Conservation (phyloP, 1,139 yeast genomes). For the Scheffersomyces quercinus region DNA sequence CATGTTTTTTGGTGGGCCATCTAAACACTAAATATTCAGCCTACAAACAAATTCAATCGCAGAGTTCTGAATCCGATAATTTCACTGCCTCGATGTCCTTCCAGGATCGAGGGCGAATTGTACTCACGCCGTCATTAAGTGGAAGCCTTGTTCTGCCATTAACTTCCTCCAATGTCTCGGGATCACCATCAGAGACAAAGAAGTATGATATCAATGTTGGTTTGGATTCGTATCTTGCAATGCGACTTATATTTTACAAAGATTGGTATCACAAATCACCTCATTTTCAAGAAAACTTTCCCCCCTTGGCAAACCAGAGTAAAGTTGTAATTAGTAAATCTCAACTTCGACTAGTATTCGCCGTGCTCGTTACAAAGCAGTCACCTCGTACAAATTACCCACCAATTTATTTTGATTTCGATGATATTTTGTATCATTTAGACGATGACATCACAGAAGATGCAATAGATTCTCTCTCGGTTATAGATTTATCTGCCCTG, state of each 20-base stretch:
- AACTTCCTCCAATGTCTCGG: slow-evolving; percentile 1
- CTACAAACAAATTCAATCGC: background rate
- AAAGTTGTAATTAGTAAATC: slow-evolving; percentile 7
- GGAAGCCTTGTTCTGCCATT: slow-evolving; percentile 2
- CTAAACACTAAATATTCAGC: slow-evolving; percentile 27
- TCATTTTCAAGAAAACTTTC: slow-evolving; percentile 15
- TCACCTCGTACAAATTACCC: slow-evolving; percentile 9
- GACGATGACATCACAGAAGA: slow-evolving; percentile 2
- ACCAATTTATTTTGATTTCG: slow-evolving; percentile 27
- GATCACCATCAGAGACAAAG: background rate
- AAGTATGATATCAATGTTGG: background rate
- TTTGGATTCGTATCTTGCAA: slow-evolving; percentile 23
- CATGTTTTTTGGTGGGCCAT: slow-evolving; percentile 33
- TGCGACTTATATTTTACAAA: slow-evolving; percentile 32
- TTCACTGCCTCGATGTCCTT: slow-evolving; percentile 1
- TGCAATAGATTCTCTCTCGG: background rate
- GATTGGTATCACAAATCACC: slow-evolving; percentile 40
- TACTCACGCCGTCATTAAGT: slow-evolving; percentile 17
- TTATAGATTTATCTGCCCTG: slow-evolving; percentile 8
- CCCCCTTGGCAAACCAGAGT: slow-evolving; percentile 2
- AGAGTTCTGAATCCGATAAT: background rate
- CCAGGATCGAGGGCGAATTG: slow-evolving; percentile 16
- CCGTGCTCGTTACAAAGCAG: slow-evolving; percentile 18
- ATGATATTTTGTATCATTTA: slow-evolving; percentile 12
- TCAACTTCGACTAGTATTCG: slow-evolving; percentile 21